These are phyloP conservation scores for Chrysosporium keratinophilum DNA, from an alignment of 2,329 filamentous ascomycete species.

Conservation along the genomic window DNA sequence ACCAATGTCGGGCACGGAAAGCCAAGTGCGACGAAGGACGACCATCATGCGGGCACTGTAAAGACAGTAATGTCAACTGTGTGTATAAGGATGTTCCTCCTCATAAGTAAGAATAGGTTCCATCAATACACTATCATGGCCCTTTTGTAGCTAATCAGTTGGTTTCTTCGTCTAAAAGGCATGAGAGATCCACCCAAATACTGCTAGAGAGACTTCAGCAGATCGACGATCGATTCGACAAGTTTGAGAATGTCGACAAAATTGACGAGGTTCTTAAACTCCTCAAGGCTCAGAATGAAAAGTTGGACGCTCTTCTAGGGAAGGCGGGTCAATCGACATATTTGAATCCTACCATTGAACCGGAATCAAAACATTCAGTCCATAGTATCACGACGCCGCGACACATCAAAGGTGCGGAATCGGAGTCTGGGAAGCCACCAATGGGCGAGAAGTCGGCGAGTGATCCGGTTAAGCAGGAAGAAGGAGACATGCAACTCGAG, in stretches of 20 bases:
- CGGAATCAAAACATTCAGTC: background rate
- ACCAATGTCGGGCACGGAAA: constrained; percentile 76
- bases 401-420: background rate
- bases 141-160: background rate
- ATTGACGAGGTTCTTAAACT: constrained; percentile 9
- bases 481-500: constrained; percentile 33
- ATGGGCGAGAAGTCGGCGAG: background rate
- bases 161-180: constrained; percentile 19
- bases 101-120: constrained; percentile 61
- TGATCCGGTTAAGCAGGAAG: constrained; percentile 20
- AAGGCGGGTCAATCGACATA: background rate
- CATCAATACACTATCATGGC: background rate
- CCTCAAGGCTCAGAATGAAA: constrained; percentile 9
- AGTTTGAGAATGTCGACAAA: constrained; percentile 1
- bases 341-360: background rate
- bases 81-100: constrained; percentile 84
- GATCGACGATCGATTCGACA: constrained; percentile 22
- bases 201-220: constrained; percentile 28
- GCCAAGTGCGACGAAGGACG: constrained; percentile 84
- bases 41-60: constrained; percentile 73
- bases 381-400: background rate
- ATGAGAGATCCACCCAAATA: constrained; percentile 34
- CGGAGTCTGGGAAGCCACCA: background rate
- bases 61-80: constrained; percentile 73
- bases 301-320: constrained; percentile 14